phyloP scores from a whole-genome alignment of 1,139 yeast species.

The Hemisphaericaspora xylanilytica region DNA sequence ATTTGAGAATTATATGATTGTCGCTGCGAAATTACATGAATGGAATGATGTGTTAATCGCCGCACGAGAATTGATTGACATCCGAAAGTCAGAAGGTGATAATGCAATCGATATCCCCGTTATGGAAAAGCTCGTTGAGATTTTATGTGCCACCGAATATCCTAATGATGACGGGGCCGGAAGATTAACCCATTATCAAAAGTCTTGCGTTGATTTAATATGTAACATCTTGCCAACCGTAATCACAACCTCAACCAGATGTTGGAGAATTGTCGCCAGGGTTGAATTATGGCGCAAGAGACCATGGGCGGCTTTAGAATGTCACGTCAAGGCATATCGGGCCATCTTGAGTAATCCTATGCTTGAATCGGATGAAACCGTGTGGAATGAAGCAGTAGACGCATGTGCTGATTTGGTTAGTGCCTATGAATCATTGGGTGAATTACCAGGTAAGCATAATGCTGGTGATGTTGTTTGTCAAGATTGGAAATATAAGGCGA shows the following conservation, averaged over 20 bases:
- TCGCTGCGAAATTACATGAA: conserved; percentile 75
- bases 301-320: conserved; percentile 86
- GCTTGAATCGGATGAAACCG: conserved; percentile 55
- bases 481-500: conserved; percentile 88
- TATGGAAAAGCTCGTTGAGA: conserved; percentile 69
- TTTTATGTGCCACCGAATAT: conserved; percentile 54
- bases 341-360: conserved; percentile 66
- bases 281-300: conserved; percentile 84
- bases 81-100: conserved; percentile 58
- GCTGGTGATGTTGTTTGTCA: conserved; percentile 83
- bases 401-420: conserved; percentile 78
- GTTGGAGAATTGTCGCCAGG: conserved; percentile 81
- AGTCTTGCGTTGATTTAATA: conserved; percentile 64
- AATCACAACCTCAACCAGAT: conserved; percentile 65
- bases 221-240: conserved; percentile 65
- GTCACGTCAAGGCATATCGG: conserved; percentile 84
- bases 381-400: conserved; percentile 81
- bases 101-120: conserved; percentile 72
- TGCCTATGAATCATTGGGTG: conserved; percentile 87
- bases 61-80: conserved; percentile 52
- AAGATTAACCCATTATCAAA: conserved; percentile 58
- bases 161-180: conserved; percentile 36
- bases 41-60: conserved; percentile 89
- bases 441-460: conserved; percentile 77
- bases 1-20: conserved; percentile 82